phyloP scores from a whole-genome alignment of 495 filamentous ascomycete genomes.

The Neurospora sp. region DNA sequence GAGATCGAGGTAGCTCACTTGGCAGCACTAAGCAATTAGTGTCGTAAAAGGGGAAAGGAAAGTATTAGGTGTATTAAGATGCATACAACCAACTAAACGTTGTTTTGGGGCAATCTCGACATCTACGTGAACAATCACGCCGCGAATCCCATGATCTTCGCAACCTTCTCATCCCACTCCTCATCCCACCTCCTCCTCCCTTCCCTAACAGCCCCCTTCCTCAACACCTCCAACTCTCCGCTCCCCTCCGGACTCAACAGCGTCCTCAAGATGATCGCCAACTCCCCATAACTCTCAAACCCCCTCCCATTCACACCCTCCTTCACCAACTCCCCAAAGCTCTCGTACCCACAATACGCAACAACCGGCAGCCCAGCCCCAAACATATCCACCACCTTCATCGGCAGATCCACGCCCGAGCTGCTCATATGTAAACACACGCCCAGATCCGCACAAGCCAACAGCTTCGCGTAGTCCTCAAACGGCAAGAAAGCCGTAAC shows the following conservation, averaged over 20 bases:
- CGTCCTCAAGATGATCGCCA: slow-evolving; percentile 47
- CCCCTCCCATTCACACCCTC: slow-evolving; percentile 79
- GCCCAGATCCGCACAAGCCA: slow-evolving; percentile 84
- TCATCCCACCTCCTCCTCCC: slow-evolving; percentile 80
- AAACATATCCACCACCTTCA: slow-evolving; percentile 99
- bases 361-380: slow-evolving; percentile 85
- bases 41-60: background rate
- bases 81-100: background rate
- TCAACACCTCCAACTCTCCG: slow-evolving; percentile 48
- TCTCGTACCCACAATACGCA: slow-evolving; percentile 72
- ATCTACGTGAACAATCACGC: background rate
- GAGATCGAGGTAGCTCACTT: background rate
- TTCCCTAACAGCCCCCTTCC: slow-evolving; percentile 65
- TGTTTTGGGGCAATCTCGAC: background rate
- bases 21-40: background rate
- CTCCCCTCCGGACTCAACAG: slow-evolving; percentile 44
- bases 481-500: slow-evolving; percentile 74
- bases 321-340: slow-evolving; percentile 75
- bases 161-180: slow-evolving; percentile 79
- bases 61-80: background rate
- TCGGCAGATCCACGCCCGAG: slow-evolving; percentile 90
- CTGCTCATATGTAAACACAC: slow-evolving; percentile 87
- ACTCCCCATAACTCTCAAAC: slow-evolving; percentile 56
- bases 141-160: slow-evolving; percentile 53
- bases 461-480: slow-evolving; percentile 71